Conservation (phyloP, 2,329 filamentous ascomycete species). For the Emergomyces pasteurianus region DNA sequence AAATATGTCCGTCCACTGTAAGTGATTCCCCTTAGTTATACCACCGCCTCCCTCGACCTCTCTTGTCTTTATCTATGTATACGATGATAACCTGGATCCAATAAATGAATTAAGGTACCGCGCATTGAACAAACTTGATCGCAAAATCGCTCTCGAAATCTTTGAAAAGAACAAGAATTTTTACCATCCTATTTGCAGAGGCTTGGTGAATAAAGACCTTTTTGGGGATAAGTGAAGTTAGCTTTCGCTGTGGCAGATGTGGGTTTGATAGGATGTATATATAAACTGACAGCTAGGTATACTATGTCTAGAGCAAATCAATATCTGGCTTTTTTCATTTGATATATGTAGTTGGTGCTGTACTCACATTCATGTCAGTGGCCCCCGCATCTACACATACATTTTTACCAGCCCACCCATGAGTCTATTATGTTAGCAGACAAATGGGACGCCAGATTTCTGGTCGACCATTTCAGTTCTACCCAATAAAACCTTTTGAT, state of each 20-base stretch:
- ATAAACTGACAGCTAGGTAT: not conserved
- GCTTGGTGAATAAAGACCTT: conserved; percentile 78
- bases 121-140: conserved; percentile 61
- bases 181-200: conserved; percentile 86
- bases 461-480: too few species aligned
- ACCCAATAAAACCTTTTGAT: not conserved
- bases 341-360: not conserved
- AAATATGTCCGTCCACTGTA: conserved; percentile 87
- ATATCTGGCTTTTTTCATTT: not conserved
- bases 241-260: not conserved
- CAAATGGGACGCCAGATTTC: not conserved
- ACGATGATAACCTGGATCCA: not conserved
- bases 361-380: too few species aligned
- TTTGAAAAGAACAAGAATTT: conserved; percentile 84
- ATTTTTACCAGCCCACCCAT: not conserved
- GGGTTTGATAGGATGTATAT: not conserved
- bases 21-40: too few species aligned
- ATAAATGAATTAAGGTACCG: conserved; percentile 41
- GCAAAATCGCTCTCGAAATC: conserved; percentile 61
- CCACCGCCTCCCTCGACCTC: not conserved
- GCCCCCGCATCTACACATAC: too few species aligned
- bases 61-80: not conserved
- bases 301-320: not conserved
- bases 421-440: not conserved
- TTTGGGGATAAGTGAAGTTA: conserved; percentile 29